Evolutionary conservation across 2,329 filamentous ascomycete species (phyloP).

Genomic region (Aspergillus sp.): DNA sequence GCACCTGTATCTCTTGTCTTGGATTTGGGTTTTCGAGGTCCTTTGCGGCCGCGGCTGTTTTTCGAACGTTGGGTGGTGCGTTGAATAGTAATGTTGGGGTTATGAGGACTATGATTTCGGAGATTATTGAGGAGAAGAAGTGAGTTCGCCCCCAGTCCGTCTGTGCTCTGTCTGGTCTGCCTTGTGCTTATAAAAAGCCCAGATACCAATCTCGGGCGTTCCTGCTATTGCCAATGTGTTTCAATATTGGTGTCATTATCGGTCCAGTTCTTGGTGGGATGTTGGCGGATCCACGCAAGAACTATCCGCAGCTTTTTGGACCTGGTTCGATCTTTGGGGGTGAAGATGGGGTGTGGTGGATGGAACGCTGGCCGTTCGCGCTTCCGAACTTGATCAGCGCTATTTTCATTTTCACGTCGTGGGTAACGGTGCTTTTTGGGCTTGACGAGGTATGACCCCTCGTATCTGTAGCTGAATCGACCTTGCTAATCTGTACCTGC

Average conservation of each 20-base stretch:
- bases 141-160: constrained; percentile 28
- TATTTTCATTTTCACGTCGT: constrained; percentile 57
- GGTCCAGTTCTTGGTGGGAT: constrained; percentile 63
- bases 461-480: no score
- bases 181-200: background rate
- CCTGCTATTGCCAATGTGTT: constrained; percentile 64
- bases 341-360: constrained; percentile 61
- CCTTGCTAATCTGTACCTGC: background rate
- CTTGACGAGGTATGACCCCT: constrained; percentile 59
- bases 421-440: constrained; percentile 59
- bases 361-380: constrained; percentile 66
- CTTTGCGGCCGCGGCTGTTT: constrained; percentile 63
- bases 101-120: constrained; percentile 72
- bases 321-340: constrained; percentile 58
- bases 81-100: constrained; percentile 74
- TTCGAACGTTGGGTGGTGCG: constrained; percentile 64
- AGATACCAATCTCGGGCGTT: constrained; percentile 56
- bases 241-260: constrained; percentile 65
- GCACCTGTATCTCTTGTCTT: constrained; percentile 64
- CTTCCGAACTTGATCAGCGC: constrained; percentile 69
- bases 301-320: constrained; percentile 64
- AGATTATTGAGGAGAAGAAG: constrained; percentile 70
- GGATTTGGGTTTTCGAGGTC: constrained; percentile 69
- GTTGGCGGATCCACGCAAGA: constrained; percentile 64
- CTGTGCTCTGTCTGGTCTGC: background rate